A percentile compares a stretch with the other conserved stretches of the same genome.
Conservation (phyloP, 129 eudicot genomes). For the Glebionis coronaria region DNA sequence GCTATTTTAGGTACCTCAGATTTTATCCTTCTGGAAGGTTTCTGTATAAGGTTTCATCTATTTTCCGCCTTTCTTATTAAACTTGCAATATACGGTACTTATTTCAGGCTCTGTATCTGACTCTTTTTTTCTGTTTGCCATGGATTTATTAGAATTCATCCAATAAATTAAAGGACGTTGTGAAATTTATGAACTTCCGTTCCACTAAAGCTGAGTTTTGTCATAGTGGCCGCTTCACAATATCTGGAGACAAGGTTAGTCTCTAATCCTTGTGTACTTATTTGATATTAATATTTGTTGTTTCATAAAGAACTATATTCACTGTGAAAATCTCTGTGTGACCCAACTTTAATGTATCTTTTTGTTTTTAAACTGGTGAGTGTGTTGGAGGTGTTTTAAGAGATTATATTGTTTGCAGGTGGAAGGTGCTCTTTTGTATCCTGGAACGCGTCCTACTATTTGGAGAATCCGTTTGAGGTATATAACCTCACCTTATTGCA, state of each 20-base stretch:
- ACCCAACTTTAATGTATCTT: background rate
- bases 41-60: conserved; percentile 66
- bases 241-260: conserved; percentile 83
- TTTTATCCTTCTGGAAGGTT: conserved; percentile 95
- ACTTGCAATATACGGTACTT: conserved; percentile 1
- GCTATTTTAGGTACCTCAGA: conserved; percentile 91
- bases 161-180: conserved; percentile 84
- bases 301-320: background rate
- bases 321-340: background rate
- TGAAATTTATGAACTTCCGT: conserved; percentile 70
- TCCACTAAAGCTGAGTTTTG: conserved; percentile 65
- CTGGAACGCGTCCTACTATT: conserved; percentile 91
- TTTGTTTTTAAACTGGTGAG: background rate
- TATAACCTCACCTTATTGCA: background rate
- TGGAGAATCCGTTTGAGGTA: conserved; percentile 97
- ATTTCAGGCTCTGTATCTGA: conserved; percentile 22
- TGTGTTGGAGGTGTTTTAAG: background rate
- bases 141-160: conserved; percentile 67
- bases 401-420: conserved; percentile 48
- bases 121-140: conserved; percentile 19
- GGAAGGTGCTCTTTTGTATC: conserved; percentile 94
- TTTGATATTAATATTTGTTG: background rate
- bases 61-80: conserved; percentile 14
- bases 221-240: conserved; percentile 79
- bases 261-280: background rate